Base-by-base conservation (phyloP, 768 basidiomycete species). In the Trametes punicea region DNA sequence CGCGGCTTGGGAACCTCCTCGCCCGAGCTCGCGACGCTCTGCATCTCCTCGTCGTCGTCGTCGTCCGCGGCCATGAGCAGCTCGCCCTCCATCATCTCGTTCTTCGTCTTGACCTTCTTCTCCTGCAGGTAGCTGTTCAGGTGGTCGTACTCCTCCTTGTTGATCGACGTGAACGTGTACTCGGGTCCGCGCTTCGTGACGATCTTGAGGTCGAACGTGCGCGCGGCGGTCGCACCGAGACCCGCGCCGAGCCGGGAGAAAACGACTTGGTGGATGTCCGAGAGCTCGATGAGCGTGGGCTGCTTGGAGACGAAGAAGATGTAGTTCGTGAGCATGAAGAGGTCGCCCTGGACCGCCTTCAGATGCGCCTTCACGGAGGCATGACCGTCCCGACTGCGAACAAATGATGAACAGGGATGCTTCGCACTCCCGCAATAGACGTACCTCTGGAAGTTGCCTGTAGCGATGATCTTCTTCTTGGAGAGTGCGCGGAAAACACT, bases 261-360 rank as follows among this genome's bases (percentile, higher is more conserved):
- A 48, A 93, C 79, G 56, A 90, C 88, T 70, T 89, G 87, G 61
- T 91, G 86, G 59, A 98, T 90, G 63, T 97, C 93, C 50, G 83
- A 81, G 60, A 95, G 84, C 63, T 96, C 92, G 64, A 98, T 81
- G 65, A 97, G 86, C 30, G 85, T 84, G 1, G 97, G 96, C 62
- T 90, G 87, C 72, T 98, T 98, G 53, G 96, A 94, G 59, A 98
- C 93, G 75, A 98, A 98, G 74, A 99, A 93, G 45, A 99, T 80
- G 70, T 89, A 92, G 81, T 98, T 98, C 66, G 98, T 97, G 61
- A 99, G 86, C 78, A 98, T 83, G 81, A 97, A 98, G 29, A 99
- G 83, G 69, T 98, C 94, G 57, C 97, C 97, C 71, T 96, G 93
- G 3, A 90, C 81, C 40, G 97, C 97, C 73, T 98, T 98, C 63